A percentile compares a stretch with the other conserved stretches of the same genome.
Evolutionary conservation across 495 filamentous ascomycete species (phyloP).

Genomic region (Podospora comata): DNA sequence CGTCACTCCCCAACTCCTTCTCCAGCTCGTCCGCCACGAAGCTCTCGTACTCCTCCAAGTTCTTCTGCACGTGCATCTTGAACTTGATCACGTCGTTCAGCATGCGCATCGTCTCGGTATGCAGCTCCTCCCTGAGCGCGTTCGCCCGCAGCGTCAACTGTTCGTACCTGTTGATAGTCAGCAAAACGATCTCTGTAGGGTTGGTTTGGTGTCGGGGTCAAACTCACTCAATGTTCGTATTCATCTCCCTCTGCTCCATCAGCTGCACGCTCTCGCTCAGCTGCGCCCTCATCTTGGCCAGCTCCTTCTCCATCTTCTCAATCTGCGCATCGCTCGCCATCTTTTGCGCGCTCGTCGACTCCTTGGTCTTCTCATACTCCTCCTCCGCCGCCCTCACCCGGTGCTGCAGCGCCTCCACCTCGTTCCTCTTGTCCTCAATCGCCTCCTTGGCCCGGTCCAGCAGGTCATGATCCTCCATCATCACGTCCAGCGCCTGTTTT

Average conservation of each 20-base stretch:
- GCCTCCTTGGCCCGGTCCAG: constrained; percentile 91
- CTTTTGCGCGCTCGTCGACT: constrained; percentile 81
- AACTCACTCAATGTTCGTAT: constrained; percentile 84
- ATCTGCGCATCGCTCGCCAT: constrained; percentile 86
- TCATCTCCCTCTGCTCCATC: constrained; percentile 95
- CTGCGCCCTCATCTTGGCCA: constrained; percentile 83
- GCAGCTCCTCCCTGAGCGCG: constrained; percentile 83
- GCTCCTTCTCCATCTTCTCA: constrained; percentile 96
- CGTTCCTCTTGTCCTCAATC: constrained; percentile 86
- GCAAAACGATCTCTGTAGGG: no score
- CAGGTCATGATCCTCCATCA: constrained; percentile 86
- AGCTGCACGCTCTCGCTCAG: constrained; percentile 86
- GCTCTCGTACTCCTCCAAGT: constrained; percentile 85
- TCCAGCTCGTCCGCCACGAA: constrained; percentile 90
- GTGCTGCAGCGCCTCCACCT: constrained; percentile 90
- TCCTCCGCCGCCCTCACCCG: constrained; percentile 79
- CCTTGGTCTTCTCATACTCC: constrained; percentile 90
- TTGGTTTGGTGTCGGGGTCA: neutral
- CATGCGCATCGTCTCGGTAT: constrained; percentile 94
- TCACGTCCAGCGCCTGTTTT: constrained; percentile 74
- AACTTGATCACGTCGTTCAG: constrained; percentile 97
- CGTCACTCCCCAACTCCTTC: constrained; percentile 64
- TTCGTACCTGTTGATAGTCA: constrained; percentile 61
- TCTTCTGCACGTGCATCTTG: constrained; percentile 94
- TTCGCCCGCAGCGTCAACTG: constrained; percentile 82